Evolutionary conservation across 176 grass and related monocot genomes (phyloP), one percentile per base, ranked within the genome.

Genomic region (Eragrostis nindensis): DNA sequence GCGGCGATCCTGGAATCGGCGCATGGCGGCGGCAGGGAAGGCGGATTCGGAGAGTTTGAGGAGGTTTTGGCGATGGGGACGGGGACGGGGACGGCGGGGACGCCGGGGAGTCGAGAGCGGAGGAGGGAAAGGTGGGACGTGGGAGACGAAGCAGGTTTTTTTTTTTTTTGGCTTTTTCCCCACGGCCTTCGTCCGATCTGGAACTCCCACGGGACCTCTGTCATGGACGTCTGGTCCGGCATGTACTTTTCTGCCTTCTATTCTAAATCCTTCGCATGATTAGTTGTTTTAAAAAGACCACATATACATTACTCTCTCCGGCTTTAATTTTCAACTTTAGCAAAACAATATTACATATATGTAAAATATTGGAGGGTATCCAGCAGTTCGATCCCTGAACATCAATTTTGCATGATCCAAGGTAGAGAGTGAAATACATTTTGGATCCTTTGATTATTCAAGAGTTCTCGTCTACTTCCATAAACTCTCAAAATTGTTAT

Each of bases 31-130:
- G 53, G 52, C 59, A 18, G 3, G 0, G 76, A 73, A 53, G 80
- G 80, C 0, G 38, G 65, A 25, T 53, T 62, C 17, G n/a, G 14
- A 75, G 85, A 53, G 89, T 87, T 84, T 75, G 64, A 24, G 62
- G 60, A 78, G 70, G 82, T 80, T 84, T 75, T 84, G 76, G 71
- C n/a, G 49, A 75, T 32, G 70, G 15, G 79, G 24, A 68, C 32
- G 46, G 53, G 53, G 39, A 6, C 55, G 83, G 65, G 46, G n/a
- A 26, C 57, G 42, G 57, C 75, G 42, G 15, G 46, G n/a, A 26
- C 57, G 42, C 41, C 75, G 42, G 15, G 7, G 21, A 43, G 65
- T 19, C 64, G 22, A 60, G 26, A 78, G 12, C 39, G 53, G 43
- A 65, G 69, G 65, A 54, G 71, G 68, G 30, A 48, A 66, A 54